Percentiles rank a stretch among this genome's conserved stretches.
Conservation (phyloP, 306 rosid genomes). For the Gillenia trifoliata region DNA sequence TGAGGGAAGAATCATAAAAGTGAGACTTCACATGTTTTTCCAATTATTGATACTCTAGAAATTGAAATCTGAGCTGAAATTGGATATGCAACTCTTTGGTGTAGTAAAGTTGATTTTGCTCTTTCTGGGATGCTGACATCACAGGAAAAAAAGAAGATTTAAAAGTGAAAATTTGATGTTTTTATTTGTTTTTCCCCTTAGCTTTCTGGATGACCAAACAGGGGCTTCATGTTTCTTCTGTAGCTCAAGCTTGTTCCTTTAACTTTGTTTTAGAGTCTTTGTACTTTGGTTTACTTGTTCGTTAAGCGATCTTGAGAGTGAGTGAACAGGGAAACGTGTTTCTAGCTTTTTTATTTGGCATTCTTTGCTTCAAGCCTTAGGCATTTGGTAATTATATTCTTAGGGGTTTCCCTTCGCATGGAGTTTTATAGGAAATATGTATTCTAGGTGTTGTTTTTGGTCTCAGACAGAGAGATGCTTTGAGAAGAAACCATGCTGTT, state of each 20-base stretch:
- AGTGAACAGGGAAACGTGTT: conserved; percentile 24
- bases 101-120: conserved; percentile 10
- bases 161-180: not conserved
- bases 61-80: not conserved
- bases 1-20: not conserved
- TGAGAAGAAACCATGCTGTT: conserved; percentile 52
- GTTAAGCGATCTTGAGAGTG: conserved; percentile 51
- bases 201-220: conserved; percentile 36
- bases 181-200: conserved; percentile 6
- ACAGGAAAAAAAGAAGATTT: conserved; percentile 16
- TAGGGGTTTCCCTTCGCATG: conserved; percentile 25
- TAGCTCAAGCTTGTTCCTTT: conserved; percentile 20
- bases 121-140: conserved; percentile 24
- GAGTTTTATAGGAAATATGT: conserved; percentile 37
- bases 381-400: conserved; percentile 27
- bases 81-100: not conserved
- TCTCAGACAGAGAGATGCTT: conserved; percentile 47
- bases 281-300: conserved; percentile 56
- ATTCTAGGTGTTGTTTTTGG: conserved; percentile 59
- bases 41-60: not conserved
- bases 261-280: conserved; percentile 38
- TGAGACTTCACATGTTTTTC: not conserved
- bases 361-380: conserved; percentile 44
- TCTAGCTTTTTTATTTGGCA: conserved; percentile 30
- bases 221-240: conserved; percentile 19